Percentiles rank a stretch among this genome's conserved stretches.
phyloP scores from a whole-genome alignment of 805 yeast genomes.

The Candida boleticola region DNA sequence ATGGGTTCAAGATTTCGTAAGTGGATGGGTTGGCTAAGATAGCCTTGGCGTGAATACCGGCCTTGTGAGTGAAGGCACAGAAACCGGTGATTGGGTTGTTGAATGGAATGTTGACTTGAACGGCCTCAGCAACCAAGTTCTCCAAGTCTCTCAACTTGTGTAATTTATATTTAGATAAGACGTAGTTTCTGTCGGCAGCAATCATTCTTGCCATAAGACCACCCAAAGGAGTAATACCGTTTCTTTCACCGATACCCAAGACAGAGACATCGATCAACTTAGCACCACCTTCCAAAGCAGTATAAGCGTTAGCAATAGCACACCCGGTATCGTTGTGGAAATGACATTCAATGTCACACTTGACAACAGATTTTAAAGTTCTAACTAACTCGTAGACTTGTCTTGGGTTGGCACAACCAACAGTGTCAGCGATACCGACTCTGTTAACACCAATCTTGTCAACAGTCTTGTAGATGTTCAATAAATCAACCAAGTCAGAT shows the following conservation, averaged over 20 bases:
- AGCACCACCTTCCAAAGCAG: constrained; percentile 98
- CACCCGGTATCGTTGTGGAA: constrained; percentile 99
- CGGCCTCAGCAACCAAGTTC: constrained; percentile 94
- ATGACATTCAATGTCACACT: constrained; percentile 97
- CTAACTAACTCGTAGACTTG: constrained; percentile 96
- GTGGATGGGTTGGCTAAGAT: constrained; percentile 97
- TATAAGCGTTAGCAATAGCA: constrained; percentile 97
- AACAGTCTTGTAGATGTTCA: constrained; percentile 94
- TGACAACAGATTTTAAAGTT: constrained; percentile 88
- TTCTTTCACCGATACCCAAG: constrained; percentile 97
- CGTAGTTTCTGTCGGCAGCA: constrained; percentile 96
- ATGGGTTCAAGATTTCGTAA: constrained; percentile 93
- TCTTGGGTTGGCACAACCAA: constrained; percentile 98
- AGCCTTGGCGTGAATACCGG: constrained; percentile 99
- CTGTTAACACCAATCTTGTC: constrained; percentile 97
- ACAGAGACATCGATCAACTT: constrained; percentile 91
- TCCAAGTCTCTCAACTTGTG: constrained; percentile 96
- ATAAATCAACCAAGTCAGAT: constrained; percentile 90
- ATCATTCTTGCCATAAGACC: constrained; percentile 99
- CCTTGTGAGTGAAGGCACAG: constrained; percentile 99
- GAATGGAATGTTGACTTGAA: constrained; percentile 94
- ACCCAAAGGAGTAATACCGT: constrained; percentile 96
- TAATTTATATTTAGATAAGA: constrained; percentile 87
- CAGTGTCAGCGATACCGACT: constrained; percentile 99
- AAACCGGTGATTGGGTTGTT: constrained; percentile 98